phyloP scores from a whole-genome alignment of 2,329 filamentous ascomycete species.

The Trichophyton schoenleinii region DNA sequence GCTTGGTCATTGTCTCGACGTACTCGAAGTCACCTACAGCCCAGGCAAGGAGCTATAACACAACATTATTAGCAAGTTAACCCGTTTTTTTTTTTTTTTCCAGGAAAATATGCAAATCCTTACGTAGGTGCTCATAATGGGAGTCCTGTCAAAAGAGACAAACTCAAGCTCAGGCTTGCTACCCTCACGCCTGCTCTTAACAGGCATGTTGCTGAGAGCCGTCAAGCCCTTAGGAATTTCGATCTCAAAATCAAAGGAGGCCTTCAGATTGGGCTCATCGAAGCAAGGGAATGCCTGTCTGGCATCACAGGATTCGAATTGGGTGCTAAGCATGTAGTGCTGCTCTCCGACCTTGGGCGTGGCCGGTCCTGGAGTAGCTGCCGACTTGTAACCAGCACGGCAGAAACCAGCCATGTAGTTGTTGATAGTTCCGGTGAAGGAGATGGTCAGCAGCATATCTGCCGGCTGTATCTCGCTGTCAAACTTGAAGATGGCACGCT shows the following conservation, averaged over 20 bases:
- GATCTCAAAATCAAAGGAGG: constrained; percentile 85
- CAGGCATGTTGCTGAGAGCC: constrained; percentile 90
- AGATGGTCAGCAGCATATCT: constrained; percentile 56
- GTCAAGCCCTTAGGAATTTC: constrained; percentile 81
- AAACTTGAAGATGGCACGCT: constrained; percentile 71
- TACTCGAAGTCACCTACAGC: constrained; percentile 95
- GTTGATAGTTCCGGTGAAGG: constrained; percentile 73
- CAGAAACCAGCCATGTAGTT: constrained; percentile 90
- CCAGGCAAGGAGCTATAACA: constrained; percentile 68
- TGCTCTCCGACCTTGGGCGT: constrained; percentile 60
- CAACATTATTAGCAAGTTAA: constrained; percentile 25
- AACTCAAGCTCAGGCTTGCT: constrained; percentile 51
- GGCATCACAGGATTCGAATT: constrained; percentile 94
- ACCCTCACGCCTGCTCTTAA: constrained; percentile 58
- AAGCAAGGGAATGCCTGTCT: constrained; percentile 94
- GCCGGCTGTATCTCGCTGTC: constrained; percentile 55
- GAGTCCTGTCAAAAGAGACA: constrained; percentile 71
- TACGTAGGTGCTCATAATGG: constrained; percentile 77
- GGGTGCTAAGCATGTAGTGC: constrained; percentile 76
- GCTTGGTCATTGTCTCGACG: constrained; percentile 77
- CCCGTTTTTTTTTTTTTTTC: constrained; percentile 18
- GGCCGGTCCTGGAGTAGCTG: constrained; percentile 56
- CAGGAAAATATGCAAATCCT: constrained; percentile 14
- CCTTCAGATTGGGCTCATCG: constrained; percentile 94
- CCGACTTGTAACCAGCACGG: constrained; percentile 82